These are phyloP conservation scores for Podospora tetraspora DNA, from an alignment of 495 filamentous ascomycete species.

Conservation along the genomic window DNA sequence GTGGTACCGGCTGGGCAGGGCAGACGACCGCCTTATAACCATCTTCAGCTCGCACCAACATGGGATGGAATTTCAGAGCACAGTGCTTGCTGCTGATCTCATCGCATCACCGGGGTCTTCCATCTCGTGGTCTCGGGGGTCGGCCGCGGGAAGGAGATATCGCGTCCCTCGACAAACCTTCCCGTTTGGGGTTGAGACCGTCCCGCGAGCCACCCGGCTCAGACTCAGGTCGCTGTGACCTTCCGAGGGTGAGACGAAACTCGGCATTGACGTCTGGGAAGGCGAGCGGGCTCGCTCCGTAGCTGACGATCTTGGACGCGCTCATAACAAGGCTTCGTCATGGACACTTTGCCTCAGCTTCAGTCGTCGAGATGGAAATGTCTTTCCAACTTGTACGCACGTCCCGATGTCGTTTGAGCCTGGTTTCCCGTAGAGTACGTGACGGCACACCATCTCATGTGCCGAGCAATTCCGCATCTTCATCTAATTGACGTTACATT, in stretches of 20 bases:
- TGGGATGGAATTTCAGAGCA: too few species aligned
- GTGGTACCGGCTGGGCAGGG: not conserved
- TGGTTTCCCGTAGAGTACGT: not conserved
- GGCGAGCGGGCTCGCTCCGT: not conserved
- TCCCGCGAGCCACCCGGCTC: not conserved
- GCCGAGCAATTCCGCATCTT: not conserved
- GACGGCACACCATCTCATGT: not conserved
- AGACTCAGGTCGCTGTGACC: not conserved
- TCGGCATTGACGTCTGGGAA: not conserved
- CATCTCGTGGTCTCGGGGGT: not conserved
- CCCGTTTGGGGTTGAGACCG: not conserved
- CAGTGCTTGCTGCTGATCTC: not conserved
- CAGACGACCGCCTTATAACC: not conserved
- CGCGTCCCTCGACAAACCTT: not conserved
- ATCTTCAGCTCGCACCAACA: not conserved
- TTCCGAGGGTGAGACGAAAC: not conserved
- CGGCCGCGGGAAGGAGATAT: not conserved
- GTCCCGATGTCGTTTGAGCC: too few species aligned
- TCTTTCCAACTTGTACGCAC: not conserved
- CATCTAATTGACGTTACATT: not conserved
- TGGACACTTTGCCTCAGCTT: not conserved
- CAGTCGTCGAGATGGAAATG: not conserved
- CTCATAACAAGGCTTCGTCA: not conserved
- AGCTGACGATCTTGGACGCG: not conserved
- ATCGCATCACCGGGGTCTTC: not conserved